These are phyloP conservation scores for Penicillium canescens DNA, from an alignment of 495 filamentous ascomycete genomes.

Conservation along the genomic window DNA sequence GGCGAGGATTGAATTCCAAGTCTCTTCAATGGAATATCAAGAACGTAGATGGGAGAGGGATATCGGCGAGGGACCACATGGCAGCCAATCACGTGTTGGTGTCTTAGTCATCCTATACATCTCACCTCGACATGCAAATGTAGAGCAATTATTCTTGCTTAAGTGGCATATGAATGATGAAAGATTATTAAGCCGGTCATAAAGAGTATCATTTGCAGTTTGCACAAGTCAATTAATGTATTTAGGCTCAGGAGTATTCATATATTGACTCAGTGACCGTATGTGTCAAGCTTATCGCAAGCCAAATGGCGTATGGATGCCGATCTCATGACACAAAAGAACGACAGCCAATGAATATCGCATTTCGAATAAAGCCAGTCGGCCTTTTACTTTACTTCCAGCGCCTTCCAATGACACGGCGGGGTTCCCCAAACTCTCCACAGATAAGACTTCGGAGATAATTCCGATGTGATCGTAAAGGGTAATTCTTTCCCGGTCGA, in stretches of 20 bases:
- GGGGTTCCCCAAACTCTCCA: conserved; percentile 5
- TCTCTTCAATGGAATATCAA: not conserved
- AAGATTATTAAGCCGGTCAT: too few relatives aligned
- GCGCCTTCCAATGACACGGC: conserved; percentile 15
- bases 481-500: not conserved
- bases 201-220: too few relatives aligned
- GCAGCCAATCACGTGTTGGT: conserved; percentile 9
- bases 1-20: too few relatives aligned
- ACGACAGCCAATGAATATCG: not conserved
- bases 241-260: too few relatives aligned
- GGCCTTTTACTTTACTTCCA: not conserved
- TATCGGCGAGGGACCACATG: conserved; percentile 18
- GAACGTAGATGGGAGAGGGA: not conserved
- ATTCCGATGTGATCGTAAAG: not conserved
- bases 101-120: conserved; percentile 7
- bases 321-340: too few relatives aligned
- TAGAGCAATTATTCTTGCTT: too few relatives aligned
- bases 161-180: too few relatives aligned
- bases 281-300: too few relatives aligned
- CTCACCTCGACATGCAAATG: not conserved
- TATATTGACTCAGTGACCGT: too few relatives aligned
- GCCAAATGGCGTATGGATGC: too few relatives aligned
- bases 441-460: conserved; percentile 18
- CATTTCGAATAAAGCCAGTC: not conserved
- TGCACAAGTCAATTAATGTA: too few relatives aligned